These are phyloP conservation scores for Passalora sequoiae DNA, from an alignment of 2,329 filamentous ascomycete species.

Conservation along the genomic window DNA sequence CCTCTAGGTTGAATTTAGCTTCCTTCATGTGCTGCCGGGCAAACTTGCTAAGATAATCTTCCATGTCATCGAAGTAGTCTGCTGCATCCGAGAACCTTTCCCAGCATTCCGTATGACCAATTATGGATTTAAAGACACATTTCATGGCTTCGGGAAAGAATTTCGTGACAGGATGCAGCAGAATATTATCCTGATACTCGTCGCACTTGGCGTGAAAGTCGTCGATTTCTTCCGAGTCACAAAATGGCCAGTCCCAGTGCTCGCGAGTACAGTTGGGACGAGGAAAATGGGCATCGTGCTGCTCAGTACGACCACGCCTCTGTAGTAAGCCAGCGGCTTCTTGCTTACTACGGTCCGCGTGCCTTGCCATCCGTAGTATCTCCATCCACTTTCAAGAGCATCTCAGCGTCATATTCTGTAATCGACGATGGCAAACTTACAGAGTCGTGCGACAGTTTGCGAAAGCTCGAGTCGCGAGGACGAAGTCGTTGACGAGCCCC, in stretches of 20 bases:
- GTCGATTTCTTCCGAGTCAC: neutral
- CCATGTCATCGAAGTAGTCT: neutral
- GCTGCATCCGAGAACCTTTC: neutral
- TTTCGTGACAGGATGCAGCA: neutral
- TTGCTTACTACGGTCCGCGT: too few species aligned
- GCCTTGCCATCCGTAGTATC: too few species aligned
- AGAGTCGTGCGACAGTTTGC: too few species aligned
- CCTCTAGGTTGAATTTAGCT: neutral
- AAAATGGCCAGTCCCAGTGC: neutral
- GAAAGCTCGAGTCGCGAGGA: too few species aligned
- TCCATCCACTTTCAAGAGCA: too few species aligned
- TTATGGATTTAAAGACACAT: too few species aligned
- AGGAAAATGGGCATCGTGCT: neutral
- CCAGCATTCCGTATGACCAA: too few species aligned
- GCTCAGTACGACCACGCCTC: neutral
- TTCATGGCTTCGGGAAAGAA: neutral
- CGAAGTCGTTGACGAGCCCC: too few species aligned
- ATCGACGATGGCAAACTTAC: too few species aligned
- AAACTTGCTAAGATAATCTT: neutral
- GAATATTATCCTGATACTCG: neutral
- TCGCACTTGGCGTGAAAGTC: neutral
- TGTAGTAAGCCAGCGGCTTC: too few species aligned
- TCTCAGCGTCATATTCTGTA: too few species aligned
- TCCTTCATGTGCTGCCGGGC: neutral
- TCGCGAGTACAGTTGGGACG: neutral